Evolutionary conservation across 228 moss, liverwort and hornwort species (phyloP).

Genomic region (Sphagnum fallax): DNA sequence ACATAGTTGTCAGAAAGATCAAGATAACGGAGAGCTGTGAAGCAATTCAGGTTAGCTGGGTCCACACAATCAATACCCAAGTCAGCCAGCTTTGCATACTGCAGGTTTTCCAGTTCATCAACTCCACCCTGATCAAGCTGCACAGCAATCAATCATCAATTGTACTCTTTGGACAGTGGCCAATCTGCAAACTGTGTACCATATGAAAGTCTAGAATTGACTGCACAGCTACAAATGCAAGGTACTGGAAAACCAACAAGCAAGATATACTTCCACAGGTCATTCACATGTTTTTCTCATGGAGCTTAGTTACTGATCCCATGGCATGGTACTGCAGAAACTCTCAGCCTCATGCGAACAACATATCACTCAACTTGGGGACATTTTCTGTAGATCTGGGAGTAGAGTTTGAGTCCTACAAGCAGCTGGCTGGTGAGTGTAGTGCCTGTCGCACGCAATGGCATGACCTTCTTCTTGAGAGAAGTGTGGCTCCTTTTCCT

Average conservation of each 20-base stretch:
- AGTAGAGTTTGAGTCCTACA: slow-evolving; percentile 9
- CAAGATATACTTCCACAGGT: too few species aligned
- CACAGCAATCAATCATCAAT: neutral
- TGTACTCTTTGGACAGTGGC: too few species aligned
- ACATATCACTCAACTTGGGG: too few species aligned
- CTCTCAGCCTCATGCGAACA: too few species aligned
- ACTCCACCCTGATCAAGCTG: slow-evolving; percentile 29
- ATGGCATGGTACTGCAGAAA: too few species aligned
- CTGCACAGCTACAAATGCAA: too few species aligned
- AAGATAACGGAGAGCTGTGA: slow-evolving; percentile 29
- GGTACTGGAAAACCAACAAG: too few species aligned
- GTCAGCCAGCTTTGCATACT: slow-evolving; percentile 23
- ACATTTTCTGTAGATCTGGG: neutral
- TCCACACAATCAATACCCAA: slow-evolving; percentile 21
- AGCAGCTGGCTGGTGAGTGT: slow-evolving; percentile 13
- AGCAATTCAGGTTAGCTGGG: slow-evolving; percentile 15
- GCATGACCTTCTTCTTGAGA: slow-evolving; percentile 8
- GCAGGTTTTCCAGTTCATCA: slow-evolving; percentile 15
- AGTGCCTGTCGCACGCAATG: slow-evolving; percentile 3
- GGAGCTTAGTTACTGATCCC: too few species aligned
- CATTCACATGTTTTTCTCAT: too few species aligned
- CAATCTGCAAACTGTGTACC: too few species aligned
- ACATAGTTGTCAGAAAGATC: slow-evolving; percentile 36
- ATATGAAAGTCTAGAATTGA: too few species aligned
- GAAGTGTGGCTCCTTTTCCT: slow-evolving; percentile 18